These are phyloP conservation scores for Triadica sebifera DNA, from an alignment of 345 rosid genomes.

Conservation along the genomic window DNA sequence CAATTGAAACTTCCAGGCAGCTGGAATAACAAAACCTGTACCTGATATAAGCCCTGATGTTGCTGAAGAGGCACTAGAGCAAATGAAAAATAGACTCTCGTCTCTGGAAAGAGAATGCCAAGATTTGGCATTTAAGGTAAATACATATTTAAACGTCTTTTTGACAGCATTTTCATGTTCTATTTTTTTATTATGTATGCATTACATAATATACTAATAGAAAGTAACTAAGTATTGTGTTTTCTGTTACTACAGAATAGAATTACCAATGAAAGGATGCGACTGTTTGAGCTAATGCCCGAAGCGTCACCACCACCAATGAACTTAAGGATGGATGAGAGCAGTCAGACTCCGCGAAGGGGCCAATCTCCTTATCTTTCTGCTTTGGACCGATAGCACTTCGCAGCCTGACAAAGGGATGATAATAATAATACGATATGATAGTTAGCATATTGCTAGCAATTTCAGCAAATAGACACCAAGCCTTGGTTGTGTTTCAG, in stretches of 20 bases:
- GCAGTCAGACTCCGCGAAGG: conserved; percentile 27
- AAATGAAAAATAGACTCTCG: conserved; percentile 50
- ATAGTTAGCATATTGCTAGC: background rate
- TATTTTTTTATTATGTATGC: background rate
- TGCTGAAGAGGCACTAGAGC: conserved; percentile 83
- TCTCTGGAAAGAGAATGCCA: conserved; percentile 68
- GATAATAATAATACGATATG: no score
- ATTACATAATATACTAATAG: no score
- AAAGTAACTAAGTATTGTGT: conserved; percentile 9
- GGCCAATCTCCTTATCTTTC: conserved; percentile 11
- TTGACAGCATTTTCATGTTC: background rate
- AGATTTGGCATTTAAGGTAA: conserved; percentile 58
- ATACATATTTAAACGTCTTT: background rate
- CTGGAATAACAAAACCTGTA: conserved; percentile 53
- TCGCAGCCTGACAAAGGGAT: background rate
- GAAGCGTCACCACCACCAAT: conserved; percentile 37
- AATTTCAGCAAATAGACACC: background rate
- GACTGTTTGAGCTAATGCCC: conserved; percentile 49
- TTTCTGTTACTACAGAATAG: conserved; percentile 35
- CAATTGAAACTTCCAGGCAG: conserved; percentile 41
- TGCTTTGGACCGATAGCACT: conserved; percentile 15
- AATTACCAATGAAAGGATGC: conserved; percentile 47
- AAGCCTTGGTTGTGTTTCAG: background rate
- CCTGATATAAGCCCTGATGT: conserved; percentile 55
- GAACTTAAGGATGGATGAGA: conserved; percentile 43